These are phyloP conservation scores for Xylariaceae sp. DNA, from an alignment of 2,329 filamentous ascomycete genomes.

Conservation along the genomic window DNA sequence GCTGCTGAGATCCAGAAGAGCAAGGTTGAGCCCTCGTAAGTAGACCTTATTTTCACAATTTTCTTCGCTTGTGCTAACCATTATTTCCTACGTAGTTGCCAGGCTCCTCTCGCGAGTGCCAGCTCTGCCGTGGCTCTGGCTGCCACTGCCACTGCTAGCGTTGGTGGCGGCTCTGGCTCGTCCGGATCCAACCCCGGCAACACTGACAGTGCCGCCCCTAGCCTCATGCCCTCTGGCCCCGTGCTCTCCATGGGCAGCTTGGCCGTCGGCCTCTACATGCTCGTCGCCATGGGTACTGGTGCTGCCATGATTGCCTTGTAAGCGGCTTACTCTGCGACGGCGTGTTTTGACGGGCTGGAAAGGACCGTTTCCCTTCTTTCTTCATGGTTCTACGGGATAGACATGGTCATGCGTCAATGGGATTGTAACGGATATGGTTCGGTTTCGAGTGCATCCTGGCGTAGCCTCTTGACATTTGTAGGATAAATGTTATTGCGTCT, in stretches of 20 bases:
- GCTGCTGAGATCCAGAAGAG: constrained; percentile 40
- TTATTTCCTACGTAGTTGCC: constrained; percentile 28
- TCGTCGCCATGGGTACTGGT: constrained; percentile 48
- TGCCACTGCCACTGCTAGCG: constrained; percentile 30
- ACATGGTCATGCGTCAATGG: constrained; percentile 8
- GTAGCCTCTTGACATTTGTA: constrained; percentile 17
- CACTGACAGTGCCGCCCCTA: constrained; percentile 30
- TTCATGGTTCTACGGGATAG: constrained; percentile 14
- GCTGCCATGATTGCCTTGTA: constrained; percentile 52
- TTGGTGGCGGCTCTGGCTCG: constrained; percentile 20
- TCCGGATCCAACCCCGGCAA: constrained; percentile 11
- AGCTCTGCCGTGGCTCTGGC: constrained; percentile 35
- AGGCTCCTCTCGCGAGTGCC: constrained; percentile 46
- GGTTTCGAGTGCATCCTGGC: constrained; percentile 11
- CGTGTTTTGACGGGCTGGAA: neutral
- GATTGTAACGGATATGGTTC: constrained; percentile 4
- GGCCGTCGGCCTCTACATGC: constrained; percentile 46
- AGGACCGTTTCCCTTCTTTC: neutral
- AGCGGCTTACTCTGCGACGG: neutral
- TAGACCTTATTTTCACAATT: neutral
- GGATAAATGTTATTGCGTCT: constrained; percentile 22
- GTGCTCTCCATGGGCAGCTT: constrained; percentile 44
- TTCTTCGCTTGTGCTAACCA: constrained; percentile 4
- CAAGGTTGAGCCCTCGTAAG: constrained; percentile 25
- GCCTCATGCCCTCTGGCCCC: constrained; percentile 30